Evolutionary conservation across 2,329 filamentous ascomycete genomes (phyloP).

Genomic region (Beauveria sp.): DNA sequence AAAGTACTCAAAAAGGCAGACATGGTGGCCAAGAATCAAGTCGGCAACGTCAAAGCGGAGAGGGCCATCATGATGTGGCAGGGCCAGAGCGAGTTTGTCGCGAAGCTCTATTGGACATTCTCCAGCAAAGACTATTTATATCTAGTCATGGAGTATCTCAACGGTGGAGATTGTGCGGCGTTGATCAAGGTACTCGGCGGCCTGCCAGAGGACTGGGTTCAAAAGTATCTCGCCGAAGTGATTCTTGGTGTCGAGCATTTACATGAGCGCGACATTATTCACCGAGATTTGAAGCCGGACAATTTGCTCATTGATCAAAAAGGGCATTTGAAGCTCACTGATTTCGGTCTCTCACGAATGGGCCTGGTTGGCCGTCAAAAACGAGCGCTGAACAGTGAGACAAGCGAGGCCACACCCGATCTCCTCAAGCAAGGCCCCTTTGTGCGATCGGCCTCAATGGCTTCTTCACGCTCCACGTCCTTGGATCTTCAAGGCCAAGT

Average conservation of each 20-base stretch:
- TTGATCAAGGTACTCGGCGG: conserved; percentile 90
- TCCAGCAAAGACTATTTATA: conserved; percentile 99
- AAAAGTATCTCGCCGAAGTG: conserved; percentile 94
- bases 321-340: conserved; percentile 91
- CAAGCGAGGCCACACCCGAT: conserved; percentile 81
- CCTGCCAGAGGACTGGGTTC: conserved; percentile 93
- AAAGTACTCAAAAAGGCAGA: conserved; percentile 99
- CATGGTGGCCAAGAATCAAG: conserved; percentile 99
- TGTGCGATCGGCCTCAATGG: conserved; percentile 72
- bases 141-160: conserved; percentile 97
- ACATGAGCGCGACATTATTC: conserved; percentile 89
- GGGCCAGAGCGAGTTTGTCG: conserved; percentile 96
- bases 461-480: conserved; percentile 87
- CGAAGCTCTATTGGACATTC: conserved; percentile 99
- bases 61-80: conserved; percentile 99
- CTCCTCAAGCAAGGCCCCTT: conserved; percentile 89
- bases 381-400: conserved; percentile 69
- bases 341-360: conserved; percentile 96
- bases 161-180: conserved; percentile 93
- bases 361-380: conserved; percentile 95
- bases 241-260: conserved; percentile 95
- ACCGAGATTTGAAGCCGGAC: conserved; percentile 93
- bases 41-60: conserved; percentile 98
- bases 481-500: conserved; percentile 71
- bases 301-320: conserved; percentile 96